Evolutionary conservation across 1,284 basidiomycete genomes (phyloP).

Genomic region (Cutaneotrichosporon dermatis): DNA sequence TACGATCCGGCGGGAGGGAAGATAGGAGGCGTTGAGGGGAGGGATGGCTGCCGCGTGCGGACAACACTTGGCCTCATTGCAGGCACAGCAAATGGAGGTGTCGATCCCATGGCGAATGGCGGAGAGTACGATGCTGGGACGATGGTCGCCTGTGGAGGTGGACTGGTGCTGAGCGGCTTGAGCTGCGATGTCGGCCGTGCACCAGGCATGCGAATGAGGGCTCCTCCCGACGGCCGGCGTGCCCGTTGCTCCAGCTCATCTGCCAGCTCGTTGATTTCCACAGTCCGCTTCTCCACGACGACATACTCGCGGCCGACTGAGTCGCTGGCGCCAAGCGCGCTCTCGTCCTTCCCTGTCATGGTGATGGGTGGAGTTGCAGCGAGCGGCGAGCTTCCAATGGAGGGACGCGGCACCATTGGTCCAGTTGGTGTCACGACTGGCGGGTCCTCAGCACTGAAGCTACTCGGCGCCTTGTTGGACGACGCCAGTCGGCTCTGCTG

Average conservation of each 20-base stretch:
- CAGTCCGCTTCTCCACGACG: constrained; percentile 56
- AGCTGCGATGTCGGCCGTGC: constrained; percentile 14
- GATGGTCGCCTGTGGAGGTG: constrained; percentile 13
- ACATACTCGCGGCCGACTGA: constrained; percentile 52
- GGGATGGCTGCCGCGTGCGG: constrained; percentile 33
- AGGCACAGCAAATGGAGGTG: constrained; percentile 48
- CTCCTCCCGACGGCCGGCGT: constrained; percentile 4
- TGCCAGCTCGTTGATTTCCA: constrained; percentile 57
- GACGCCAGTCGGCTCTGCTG: constrained; percentile 23
- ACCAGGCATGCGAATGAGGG: constrained; percentile 23
- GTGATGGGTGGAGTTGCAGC: constrained; percentile 45
- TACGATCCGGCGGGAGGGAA: constrained; percentile 33
- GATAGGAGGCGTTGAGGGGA: constrained; percentile 31
- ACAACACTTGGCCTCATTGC: constrained; percentile 16
- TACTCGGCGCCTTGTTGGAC: neutral
- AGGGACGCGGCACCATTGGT: constrained; percentile 7
- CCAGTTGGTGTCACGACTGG: constrained; percentile 33
- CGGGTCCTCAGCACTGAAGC: constrained; percentile 1
- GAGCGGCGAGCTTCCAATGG: constrained; percentile 40
- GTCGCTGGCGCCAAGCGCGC: constrained; percentile 36
- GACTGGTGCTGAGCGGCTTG: constrained; percentile 24
- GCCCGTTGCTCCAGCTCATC: constrained; percentile 33
- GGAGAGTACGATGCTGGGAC: constrained; percentile 46
- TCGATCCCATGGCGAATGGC: constrained; percentile 48
- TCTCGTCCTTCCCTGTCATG: constrained; percentile 38